Percentiles rank a stretch among this genome's conserved stretches.
Conservation (phyloP, 306 rosid species). For the Castanea sativa region DNA sequence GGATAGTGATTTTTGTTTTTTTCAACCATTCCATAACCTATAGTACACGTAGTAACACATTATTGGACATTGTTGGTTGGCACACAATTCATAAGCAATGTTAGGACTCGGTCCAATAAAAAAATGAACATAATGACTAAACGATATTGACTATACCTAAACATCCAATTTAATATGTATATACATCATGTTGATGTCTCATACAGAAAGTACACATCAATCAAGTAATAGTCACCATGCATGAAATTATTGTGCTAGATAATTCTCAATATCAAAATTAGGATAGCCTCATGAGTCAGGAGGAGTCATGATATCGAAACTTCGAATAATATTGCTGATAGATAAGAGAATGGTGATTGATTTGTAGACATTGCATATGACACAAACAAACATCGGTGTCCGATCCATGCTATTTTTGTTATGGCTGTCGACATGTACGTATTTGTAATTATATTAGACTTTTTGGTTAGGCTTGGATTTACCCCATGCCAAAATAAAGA, state of each 20-base stretch:
- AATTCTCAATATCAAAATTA: too few species aligned
- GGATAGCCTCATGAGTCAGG: too few species aligned
- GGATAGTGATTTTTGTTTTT: too few species aligned
- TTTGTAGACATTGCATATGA: too few species aligned
- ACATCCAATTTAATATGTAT: neutral
- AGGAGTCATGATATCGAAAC: too few species aligned
- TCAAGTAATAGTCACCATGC: neutral
- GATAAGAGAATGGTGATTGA: too few species aligned
- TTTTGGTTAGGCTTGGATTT: neutral
- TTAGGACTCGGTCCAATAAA: neutral
- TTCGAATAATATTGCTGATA: too few species aligned
- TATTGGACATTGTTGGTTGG: neutral
- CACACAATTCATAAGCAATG: neutral
- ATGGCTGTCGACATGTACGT: neutral
- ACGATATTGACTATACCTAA: constrained; percentile 1
- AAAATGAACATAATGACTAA: neutral
- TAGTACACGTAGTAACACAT: neutral
- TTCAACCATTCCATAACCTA: too few species aligned
- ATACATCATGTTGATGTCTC: neutral
- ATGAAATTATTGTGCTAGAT: too few species aligned
- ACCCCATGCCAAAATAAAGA: constrained; percentile 10
- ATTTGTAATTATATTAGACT: neutral
- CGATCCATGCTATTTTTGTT: neutral
- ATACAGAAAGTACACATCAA: neutral
- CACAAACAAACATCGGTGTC: neutral